These are phyloP conservation scores for Cytospora piceae DNA, from an alignment of 2,329 filamentous ascomycete species.

Conservation along the genomic window DNA sequence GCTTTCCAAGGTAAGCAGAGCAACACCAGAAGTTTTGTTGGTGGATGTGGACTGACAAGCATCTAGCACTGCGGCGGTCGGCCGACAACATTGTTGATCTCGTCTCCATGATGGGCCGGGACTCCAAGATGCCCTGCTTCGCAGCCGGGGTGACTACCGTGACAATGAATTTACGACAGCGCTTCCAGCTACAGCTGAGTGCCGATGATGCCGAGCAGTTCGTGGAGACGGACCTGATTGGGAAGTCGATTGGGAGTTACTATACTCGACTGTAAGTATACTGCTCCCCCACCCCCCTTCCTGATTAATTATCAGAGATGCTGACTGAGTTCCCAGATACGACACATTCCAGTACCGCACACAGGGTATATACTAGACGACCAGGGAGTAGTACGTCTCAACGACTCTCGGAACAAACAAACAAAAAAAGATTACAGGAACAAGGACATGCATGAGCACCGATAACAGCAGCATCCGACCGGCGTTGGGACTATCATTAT, in stretches of 20 bases:
- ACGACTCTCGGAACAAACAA: conserved; percentile 15
- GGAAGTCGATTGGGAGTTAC: conserved; percentile 83
- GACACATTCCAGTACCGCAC: conserved; percentile 88
- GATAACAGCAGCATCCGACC: conserved; percentile 23
- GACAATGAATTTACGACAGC: conserved; percentile 69
- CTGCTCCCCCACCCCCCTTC: neutral
- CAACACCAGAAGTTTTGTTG: neutral
- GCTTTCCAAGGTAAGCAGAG: conserved; percentile 71
- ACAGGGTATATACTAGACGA: conserved; percentile 76
- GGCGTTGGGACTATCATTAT: conserved; percentile 24
- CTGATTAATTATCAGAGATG: neutral
- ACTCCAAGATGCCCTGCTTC: conserved; percentile 86
- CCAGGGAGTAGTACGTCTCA: conserved; percentile 6
- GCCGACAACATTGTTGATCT: conserved; percentile 82
- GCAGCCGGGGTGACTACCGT: conserved; percentile 73
- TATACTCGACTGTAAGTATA: conserved; percentile 76
- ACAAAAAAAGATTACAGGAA: neutral
- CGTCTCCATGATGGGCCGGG: conserved; percentile 81
- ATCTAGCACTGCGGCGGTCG: conserved; percentile 70
- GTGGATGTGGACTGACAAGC: conserved; percentile 30
- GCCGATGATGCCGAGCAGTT: conserved; percentile 80
- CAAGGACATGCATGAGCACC: conserved; percentile 10
- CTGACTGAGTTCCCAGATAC: conserved; percentile 55
- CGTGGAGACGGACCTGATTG: conserved; percentile 78
- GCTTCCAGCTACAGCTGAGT: conserved; percentile 82